phyloP scores from a whole-genome alignment of 176 grass and related monocot genomes.

The Oryza coarctata region DNA sequence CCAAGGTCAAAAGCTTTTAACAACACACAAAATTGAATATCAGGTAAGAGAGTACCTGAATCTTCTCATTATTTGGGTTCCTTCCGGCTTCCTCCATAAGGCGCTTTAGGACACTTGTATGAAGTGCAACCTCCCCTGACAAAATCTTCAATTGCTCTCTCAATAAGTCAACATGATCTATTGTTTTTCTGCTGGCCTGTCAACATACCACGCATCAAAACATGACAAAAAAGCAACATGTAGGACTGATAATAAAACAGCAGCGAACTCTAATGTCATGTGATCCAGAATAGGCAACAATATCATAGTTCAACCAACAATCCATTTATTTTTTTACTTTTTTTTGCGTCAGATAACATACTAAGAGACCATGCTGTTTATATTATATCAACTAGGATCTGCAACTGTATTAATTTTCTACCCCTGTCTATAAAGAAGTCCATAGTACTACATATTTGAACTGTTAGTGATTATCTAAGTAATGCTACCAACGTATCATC shows the following conservation, averaged over 20 bases:
- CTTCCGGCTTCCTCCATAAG: constrained; percentile 79
- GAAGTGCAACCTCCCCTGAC: constrained; percentile 90
- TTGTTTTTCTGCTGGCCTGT: constrained; percentile 84
- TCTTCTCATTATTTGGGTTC: constrained; percentile 68
- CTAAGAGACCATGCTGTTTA: not conserved
- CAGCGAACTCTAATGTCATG: not conserved
- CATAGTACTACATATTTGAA: not conserved
- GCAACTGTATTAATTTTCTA: not conserved
- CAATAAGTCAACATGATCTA: constrained; percentile 89
- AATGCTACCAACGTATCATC: not conserved
- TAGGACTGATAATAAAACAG: constrained; percentile 6
- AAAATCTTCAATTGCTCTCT: constrained; percentile 97
- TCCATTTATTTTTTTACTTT: not conserved
- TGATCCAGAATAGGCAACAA: not conserved
- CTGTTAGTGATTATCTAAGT: not conserved
- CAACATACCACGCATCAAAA: constrained; percentile 31
- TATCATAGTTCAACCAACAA: not conserved
- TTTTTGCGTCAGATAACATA: not conserved
- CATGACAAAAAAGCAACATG: constrained; percentile 24
- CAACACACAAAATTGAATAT: constrained; percentile 22
- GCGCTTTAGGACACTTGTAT: constrained; percentile 83
- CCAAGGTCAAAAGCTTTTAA: constrained; percentile 34
- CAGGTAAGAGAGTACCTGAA: constrained; percentile 64
- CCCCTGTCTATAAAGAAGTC: not conserved
- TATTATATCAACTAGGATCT: constrained; percentile 1